phyloP scores from a whole-genome alignment of 257 asterid species.

The Solanum tacnaense region DNA sequence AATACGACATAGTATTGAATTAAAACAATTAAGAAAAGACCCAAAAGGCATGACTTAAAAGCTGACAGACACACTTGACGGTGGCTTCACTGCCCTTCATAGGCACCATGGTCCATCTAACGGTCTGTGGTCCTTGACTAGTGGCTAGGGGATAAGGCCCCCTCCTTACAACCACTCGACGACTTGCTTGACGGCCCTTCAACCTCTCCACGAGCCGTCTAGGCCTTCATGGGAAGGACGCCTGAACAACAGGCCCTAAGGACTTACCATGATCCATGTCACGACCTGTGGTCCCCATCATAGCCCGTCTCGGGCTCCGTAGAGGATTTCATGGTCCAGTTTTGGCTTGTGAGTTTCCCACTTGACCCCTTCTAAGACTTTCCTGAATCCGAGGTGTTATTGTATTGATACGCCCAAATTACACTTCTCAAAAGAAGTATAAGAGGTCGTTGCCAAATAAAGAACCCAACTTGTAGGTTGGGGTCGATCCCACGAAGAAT shows the following conservation, averaged over 20 bases:
- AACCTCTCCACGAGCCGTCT: too few relatives aligned
- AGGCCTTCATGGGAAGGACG: background rate
- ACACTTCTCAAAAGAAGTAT: too few relatives aligned
- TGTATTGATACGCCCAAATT: too few relatives aligned
- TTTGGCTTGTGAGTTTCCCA: background rate
- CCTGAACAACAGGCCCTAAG: background rate
- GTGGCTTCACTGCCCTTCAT: too few relatives aligned
- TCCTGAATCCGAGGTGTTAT: rapidly evolving
- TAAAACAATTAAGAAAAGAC: too few relatives aligned
- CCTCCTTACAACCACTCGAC: background rate
- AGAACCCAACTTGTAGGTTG: too few relatives aligned
- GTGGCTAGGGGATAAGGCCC: background rate
- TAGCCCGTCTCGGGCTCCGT: background rate
- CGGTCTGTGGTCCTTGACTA: background rate
- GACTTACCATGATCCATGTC: background rate
- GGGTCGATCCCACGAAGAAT: too few relatives aligned
- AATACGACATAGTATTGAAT: too few relatives aligned
- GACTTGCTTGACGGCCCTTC: background rate
- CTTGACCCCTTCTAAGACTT: background rate
- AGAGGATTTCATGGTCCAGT: background rate
- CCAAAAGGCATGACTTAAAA: background rate
- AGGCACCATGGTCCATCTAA: background rate
- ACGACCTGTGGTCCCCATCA: background rate
- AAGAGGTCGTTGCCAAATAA: too few relatives aligned
- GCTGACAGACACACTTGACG: background rate